Conservation (phyloP, 1,284 basidiomycete genomes). For the Sanguinoderma infundibulare region DNA sequence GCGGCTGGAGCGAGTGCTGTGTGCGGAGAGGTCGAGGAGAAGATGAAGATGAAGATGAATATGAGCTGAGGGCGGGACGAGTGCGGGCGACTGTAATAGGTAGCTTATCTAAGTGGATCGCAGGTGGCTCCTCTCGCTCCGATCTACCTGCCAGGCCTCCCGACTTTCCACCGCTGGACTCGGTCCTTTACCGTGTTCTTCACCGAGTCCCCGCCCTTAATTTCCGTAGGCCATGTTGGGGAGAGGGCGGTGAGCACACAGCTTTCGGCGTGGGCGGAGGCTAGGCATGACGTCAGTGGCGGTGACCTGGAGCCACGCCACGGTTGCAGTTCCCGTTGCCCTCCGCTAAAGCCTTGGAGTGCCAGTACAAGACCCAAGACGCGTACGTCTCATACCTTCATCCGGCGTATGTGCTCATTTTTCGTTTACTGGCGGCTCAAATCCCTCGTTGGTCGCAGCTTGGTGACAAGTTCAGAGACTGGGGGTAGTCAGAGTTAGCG, state of each 20-base stretch:
- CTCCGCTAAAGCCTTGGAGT: too few species aligned
- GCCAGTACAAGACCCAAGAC: too few species aligned
- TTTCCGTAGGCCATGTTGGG: background rate
- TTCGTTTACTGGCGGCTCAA: too few species aligned
- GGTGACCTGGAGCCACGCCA: background rate
- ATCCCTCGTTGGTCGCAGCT: too few species aligned
- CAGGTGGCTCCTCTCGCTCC: background rate
- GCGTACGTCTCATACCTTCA: too few species aligned
- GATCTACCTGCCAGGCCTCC: background rate
- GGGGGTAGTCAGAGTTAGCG: too few species aligned
- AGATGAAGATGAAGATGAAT: background rate
- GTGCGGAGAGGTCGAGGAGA: background rate
- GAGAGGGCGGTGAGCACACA: background rate
- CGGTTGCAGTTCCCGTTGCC: too few species aligned
- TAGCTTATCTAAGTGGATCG: conserved; percentile 20
- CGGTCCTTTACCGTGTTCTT: too few species aligned
- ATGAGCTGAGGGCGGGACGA: conserved; percentile 6
- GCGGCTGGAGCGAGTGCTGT: conserved; percentile 3
- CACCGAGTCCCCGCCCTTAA: background rate
- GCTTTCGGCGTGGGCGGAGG: background rate
- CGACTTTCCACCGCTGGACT: too few species aligned
- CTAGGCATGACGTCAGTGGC: conserved; percentile 21
- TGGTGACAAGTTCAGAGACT: too few species aligned
- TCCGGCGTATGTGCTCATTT: too few species aligned
- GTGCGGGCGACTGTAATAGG: conserved; percentile 2